Conservation (phyloP, 1,284 basidiomycete species). For the Cryptococcus sp. region DNA sequence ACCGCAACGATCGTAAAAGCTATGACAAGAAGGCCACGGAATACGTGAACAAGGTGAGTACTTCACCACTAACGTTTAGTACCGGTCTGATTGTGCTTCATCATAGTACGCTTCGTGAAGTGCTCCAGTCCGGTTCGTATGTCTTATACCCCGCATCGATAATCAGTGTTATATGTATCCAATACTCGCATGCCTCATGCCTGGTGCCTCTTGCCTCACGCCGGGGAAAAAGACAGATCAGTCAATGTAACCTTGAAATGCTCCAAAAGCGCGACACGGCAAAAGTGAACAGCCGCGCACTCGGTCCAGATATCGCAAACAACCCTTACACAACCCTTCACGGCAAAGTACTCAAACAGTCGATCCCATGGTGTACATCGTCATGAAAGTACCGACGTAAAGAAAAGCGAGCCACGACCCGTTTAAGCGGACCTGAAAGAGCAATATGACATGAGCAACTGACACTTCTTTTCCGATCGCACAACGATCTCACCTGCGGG, state of each 20-base stretch:
- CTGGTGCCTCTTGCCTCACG: constrained; percentile 1
- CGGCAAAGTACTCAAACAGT: not conserved
- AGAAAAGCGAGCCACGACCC: not conserved
- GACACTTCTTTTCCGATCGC: too few relatives aligned
- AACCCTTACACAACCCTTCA: not conserved
- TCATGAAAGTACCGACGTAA: constrained; percentile 14
- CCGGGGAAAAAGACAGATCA: not conserved
- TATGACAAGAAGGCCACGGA: constrained; percentile 50
- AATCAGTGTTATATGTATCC: too few relatives aligned
- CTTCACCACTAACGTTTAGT: not conserved
- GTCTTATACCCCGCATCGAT: too few relatives aligned
- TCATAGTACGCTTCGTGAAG: not conserved
- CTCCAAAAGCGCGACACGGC: too few relatives aligned
- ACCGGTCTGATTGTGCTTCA: too few relatives aligned
- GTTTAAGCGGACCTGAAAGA: constrained; percentile 14
- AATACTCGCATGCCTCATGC: too few relatives aligned
- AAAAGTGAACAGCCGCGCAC: not conserved
- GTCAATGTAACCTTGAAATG: too few relatives aligned
- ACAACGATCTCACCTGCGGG: constrained; percentile 20
- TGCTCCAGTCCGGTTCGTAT: too few relatives aligned
- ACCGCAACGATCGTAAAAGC: constrained; percentile 38
- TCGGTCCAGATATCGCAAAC: not conserved
- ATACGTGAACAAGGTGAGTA: constrained; percentile 39
- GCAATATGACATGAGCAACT: not conserved
- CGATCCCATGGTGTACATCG: constrained; percentile 24